Base-by-base conservation (phyloP, 257 asterid species). In the Solanum chilense region DNA sequence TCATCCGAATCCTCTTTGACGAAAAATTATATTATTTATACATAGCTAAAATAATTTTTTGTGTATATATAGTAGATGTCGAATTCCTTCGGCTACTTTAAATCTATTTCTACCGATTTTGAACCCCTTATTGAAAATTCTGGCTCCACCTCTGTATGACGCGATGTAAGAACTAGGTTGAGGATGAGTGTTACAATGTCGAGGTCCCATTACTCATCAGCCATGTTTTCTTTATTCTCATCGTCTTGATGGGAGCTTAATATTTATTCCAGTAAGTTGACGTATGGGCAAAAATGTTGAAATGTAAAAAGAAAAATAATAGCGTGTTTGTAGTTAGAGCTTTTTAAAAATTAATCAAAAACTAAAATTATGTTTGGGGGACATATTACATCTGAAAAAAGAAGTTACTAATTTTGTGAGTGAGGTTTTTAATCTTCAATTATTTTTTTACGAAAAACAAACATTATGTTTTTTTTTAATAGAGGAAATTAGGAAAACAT, bases 1-100 rank as follows among this genome's bases (percentile, higher is more conserved):
- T 35, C 39, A 35, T 35, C 0, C 1, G 39, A 37, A 5, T 0
- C 7, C 1, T 35, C 39, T 5, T 4, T 7, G 1, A 0, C 0
- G 39, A 0, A 37, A 37, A 37, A 5, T 37, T 37, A 37, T 37
- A 37, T 37, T 37, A 37, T 37, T 37, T 37, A 37, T 37, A 37
- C 0, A 6, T 37, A 0, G 1, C 6, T 37, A 37, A 37, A 37
- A 37, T 37, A 37, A 37, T 6, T 37, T 37, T 37, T 0, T 37
- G 1, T 5, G 7, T 37, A 37, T 5, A 37, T 37, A 37, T 6
- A 37, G 1, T 37, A 6, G 39, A 37, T 37, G 1, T 37, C 7
- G 7, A 37, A 37, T 2, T 0, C 39, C 1, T 37, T 35, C 7
- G 39, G 0, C 0, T 37, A 37, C 7, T 6, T 37, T 6, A 37